A percentile compares a stretch with the other conserved stretches of the same genome.
phyloP scores from a whole-genome alignment of 2,329 filamentous ascomycete species.

The Talaromyces sp. region DNA sequence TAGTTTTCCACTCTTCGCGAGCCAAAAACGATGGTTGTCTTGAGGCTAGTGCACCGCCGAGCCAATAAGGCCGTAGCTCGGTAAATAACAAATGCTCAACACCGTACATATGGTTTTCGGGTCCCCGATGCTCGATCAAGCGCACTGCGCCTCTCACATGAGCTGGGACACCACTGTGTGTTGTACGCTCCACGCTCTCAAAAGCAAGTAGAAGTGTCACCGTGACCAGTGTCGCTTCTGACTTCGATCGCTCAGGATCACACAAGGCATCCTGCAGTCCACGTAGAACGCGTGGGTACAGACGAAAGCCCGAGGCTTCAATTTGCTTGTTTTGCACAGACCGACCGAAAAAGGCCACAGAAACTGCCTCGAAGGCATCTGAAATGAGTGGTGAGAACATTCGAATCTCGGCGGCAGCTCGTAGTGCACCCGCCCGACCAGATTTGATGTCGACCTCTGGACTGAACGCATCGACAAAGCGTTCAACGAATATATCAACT shows the following conservation, averaged over 20 bases:
- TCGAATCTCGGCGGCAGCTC: constrained; percentile 41
- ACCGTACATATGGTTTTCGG: constrained; percentile 43
- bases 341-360: constrained; percentile 43
- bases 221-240: constrained; percentile 43
- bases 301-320: constrained; percentile 35
- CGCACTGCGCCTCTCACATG: constrained; percentile 41
- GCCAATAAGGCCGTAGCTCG: constrained; percentile 44
- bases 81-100: constrained; percentile 44
- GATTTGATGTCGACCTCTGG: constrained; percentile 39
- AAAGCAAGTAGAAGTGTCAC: constrained; percentile 43
- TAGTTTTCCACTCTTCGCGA: constrained; percentile 41
- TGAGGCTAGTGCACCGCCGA: constrained; percentile 33
- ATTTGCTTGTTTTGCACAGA: constrained; percentile 37
- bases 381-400: constrained; percentile 44
- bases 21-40: constrained; percentile 41
- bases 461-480: constrained; percentile 45
- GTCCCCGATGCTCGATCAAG: constrained; percentile 42
- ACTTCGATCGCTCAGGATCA: constrained; percentile 39
- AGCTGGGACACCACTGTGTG: constrained; percentile 33
- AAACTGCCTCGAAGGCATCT: constrained; percentile 42
- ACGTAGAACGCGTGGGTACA: constrained; percentile 40
- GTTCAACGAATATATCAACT: constrained; percentile 41
- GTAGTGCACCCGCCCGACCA: constrained; percentile 39
- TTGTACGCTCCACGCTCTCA: constrained; percentile 44
- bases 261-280: constrained; percentile 40